Conservation (phyloP, 2,329 filamentous ascomycete species). For the Fulvia fulva region DNA sequence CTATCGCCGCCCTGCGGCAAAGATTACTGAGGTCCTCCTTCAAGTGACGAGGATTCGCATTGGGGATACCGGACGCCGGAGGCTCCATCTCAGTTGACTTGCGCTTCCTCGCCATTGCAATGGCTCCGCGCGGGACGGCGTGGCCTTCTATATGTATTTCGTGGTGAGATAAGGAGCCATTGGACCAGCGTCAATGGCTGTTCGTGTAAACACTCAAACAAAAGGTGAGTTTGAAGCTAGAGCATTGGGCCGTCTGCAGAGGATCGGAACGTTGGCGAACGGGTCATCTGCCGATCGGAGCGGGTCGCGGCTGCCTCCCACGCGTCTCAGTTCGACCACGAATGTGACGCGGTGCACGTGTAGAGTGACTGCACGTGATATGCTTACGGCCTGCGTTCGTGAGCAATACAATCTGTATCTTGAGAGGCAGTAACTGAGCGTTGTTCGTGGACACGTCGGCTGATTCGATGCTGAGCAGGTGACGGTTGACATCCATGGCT, state of each 20-base stretch:
- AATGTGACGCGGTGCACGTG: background rate
- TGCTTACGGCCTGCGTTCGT: too few relatives aligned
- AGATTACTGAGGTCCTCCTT: slow-evolving; percentile 2
- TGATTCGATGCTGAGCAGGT: too few relatives aligned
- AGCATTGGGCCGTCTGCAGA: background rate
- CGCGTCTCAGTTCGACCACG: background rate
- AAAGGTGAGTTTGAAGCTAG: background rate
- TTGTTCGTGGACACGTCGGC: too few relatives aligned
- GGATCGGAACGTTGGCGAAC: background rate
- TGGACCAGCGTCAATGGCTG: background rate
- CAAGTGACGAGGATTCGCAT: background rate
- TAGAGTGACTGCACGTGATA: background rate
- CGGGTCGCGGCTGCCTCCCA: background rate
- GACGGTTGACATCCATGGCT: too few relatives aligned
- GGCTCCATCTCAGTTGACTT: slow-evolving; percentile 4
- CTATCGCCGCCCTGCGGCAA: slow-evolving; percentile 1
- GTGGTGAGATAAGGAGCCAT: background rate
- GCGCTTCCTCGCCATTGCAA: slow-evolving; percentile 9
- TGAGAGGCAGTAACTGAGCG: too few relatives aligned
- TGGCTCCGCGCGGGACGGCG: background rate
- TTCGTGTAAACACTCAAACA: background rate
- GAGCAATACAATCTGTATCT: too few relatives aligned
- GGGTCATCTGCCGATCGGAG: background rate
- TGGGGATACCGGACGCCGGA: background rate
- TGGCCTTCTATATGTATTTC: background rate